These are phyloP conservation scores for Diutina neorugosa DNA, from an alignment of 1,139 yeast genomes.

Conservation along the genomic window DNA sequence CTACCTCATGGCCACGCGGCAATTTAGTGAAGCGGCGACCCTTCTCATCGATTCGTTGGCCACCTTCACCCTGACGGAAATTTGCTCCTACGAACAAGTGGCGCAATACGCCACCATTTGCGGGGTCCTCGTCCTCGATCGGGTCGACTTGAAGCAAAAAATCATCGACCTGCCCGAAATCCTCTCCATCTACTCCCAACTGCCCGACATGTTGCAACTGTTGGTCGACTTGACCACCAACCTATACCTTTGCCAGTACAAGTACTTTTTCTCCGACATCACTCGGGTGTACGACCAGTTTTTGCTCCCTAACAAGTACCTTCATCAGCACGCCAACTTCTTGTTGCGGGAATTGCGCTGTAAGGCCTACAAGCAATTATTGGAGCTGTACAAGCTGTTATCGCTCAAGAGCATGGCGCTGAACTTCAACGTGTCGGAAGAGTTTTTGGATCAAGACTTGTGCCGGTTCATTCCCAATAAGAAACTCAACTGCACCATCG, in stretches of 20 bases:
- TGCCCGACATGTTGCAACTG: slow-evolving; percentile 52
- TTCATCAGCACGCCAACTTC: slow-evolving; percentile 68
- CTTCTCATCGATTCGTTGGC: slow-evolving; percentile 84
- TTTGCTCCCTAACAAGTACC: slow-evolving; percentile 61
- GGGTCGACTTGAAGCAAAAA: slow-evolving; percentile 75
- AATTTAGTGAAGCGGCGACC: slow-evolving; percentile 73
- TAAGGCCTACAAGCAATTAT: slow-evolving; percentile 86
- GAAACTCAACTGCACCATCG: slow-evolving; percentile 89
- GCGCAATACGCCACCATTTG: slow-evolving; percentile 82
- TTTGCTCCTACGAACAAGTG: slow-evolving; percentile 80
- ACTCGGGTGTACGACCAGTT: slow-evolving; percentile 70
- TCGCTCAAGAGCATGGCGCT: slow-evolving; percentile 89
- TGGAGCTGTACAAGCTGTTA: slow-evolving; percentile 88
- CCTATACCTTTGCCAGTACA: slow-evolving; percentile 81
- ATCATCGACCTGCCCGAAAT: slow-evolving; percentile 93
- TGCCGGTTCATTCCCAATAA: slow-evolving; percentile 88
- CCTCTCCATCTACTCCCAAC: slow-evolving; percentile 63
- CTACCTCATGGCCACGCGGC: slow-evolving; percentile 72
- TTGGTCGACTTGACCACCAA: slow-evolving; percentile 77
- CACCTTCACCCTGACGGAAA: slow-evolving; percentile 91
- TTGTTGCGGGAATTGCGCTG: slow-evolving; percentile 90
- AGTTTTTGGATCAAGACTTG: slow-evolving; percentile 71
- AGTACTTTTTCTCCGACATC: slow-evolving; percentile 65
- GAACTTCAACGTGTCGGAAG: slow-evolving; percentile 79
- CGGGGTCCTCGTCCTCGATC: slow-evolving; percentile 70